phyloP scores from a whole-genome alignment of 768 basidiomycete species.

The Tremella fuciformis region DNA sequence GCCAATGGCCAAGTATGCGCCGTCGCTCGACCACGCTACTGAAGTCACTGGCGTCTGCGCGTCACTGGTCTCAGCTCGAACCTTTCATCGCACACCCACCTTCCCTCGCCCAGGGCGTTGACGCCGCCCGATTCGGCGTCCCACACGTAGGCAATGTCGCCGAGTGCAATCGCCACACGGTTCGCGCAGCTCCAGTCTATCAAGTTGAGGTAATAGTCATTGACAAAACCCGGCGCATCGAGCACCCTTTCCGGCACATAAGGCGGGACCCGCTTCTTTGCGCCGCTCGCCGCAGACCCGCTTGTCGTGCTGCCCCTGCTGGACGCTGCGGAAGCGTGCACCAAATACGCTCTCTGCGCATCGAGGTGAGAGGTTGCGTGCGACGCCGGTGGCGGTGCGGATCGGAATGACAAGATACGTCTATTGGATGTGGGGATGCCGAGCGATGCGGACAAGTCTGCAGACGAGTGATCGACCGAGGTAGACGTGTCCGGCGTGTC shows the following conservation, averaged over 20 bases:
- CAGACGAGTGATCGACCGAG: conserved; percentile 23
- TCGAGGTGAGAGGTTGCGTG: conserved; percentile 39
- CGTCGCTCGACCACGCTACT: conserved; percentile 54
- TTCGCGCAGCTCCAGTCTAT: conserved; percentile 84
- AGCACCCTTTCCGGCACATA: conserved; percentile 88
- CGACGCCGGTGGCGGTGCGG: conserved; percentile 36
- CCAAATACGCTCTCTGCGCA: conserved; percentile 35
- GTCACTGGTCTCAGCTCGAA: conserved; percentile 20
- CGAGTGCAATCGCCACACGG: conserved; percentile 83
- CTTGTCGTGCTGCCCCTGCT: conserved; percentile 24
- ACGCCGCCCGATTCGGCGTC: conserved; percentile 84
- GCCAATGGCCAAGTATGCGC: conserved; percentile 74
- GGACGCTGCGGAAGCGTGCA: conserved; percentile 31
- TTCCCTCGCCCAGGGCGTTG: conserved; percentile 54
- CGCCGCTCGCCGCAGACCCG: conserved; percentile 61
- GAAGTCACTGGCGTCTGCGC: conserved; percentile 38
- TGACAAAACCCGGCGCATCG: conserved; percentile 77
- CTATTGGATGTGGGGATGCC: conserved; percentile 30
- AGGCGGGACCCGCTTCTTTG: conserved; percentile 76
- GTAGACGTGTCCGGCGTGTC: conserved; percentile 29
- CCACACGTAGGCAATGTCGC: conserved; percentile 87
- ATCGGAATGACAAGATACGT: conserved; percentile 39
- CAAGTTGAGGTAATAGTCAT: conserved; percentile 97
- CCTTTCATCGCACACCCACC: conserved; percentile 13
- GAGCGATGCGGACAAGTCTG: conserved; percentile 36